Evolutionary conservation across 495 filamentous ascomycete species (phyloP), one percentile per base, ranked within the genome.

Genomic region (Penicillium simplicissimum): DNA sequence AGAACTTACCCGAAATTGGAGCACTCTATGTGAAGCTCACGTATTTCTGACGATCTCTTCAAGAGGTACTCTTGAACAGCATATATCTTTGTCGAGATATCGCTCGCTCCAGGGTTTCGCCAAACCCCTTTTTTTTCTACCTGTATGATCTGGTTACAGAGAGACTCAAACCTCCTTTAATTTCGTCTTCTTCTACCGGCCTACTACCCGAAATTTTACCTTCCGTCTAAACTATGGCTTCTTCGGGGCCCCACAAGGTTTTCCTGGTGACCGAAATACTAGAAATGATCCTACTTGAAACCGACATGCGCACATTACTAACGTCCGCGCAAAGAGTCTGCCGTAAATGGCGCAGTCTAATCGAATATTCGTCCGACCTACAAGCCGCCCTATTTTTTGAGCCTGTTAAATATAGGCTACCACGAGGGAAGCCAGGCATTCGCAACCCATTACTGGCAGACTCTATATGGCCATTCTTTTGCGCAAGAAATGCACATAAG

Each of bases 301-400:
- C 35, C 25, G 61, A 67, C 34, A 35, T 53, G 25, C 62, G 57
- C 28, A 63, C 59, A 8, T 54, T 68, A 11, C 59, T 68, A 49
- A 55, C 53, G 28, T 63, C 64, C 9, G 62, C 62, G 0, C 67
- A 66, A 48, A 48, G 59, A n/a, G 63, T 66, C 17, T 69, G 57
- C 47, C 63, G 25, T n/a, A 21, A 13, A 9, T 69, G 67, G 67
- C 8, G 31, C 7, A 11, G 19, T 19, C 25, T 63, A 48, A 64
- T 66, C 38, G 23, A 33, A 28, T 17, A 56, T 11, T 69, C 67
- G 11, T 17, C 45, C 0, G 31, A 21, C 14, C 15, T 69, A 31
- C 67, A 69, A 47, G 55, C 52, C n/a, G 53, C 48, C 13, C 54
- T 69, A 0, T 66, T 69, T 33, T 64, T 66, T 13, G 54, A 49